Percentiles rank a stretch among this genome's conserved stretches.
Evolutionary conservation across 2,329 filamentous ascomycete species (phyloP).

Genomic region (Aspergillus sp.): DNA sequence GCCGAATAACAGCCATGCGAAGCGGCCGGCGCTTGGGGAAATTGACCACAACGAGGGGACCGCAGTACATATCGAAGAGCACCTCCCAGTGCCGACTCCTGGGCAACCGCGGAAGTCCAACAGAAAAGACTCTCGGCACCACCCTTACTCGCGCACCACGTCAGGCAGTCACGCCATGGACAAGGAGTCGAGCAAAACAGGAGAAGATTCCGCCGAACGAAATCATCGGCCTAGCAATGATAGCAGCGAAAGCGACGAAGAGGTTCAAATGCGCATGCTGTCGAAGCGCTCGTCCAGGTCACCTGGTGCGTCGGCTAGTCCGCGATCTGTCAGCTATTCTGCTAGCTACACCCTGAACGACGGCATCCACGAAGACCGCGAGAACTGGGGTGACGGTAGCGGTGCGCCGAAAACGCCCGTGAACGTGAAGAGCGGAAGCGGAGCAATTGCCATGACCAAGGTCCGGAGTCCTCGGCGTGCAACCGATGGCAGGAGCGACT

Average conservation of each 20-base stretch:
- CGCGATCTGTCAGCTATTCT: constrained; percentile 65
- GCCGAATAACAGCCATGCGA: constrained; percentile 65
- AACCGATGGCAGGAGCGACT: constrained; percentile 30
- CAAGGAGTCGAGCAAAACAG: constrained; percentile 17
- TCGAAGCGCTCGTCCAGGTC: constrained; percentile 57
- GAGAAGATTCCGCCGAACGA: constrained; percentile 38
- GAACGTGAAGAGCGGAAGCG: constrained; percentile 43
- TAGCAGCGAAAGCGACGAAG: constrained; percentile 65
- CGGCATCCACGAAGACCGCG: constrained; percentile 55
- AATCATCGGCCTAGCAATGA: constrained; percentile 50
- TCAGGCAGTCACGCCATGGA: constrained; percentile 35
- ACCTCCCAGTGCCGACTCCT: constrained; percentile 86
- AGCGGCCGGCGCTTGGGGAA: constrained; percentile 82
- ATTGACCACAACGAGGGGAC: constrained; percentile 68
- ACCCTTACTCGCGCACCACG: constrained; percentile 57
- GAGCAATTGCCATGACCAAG: constrained; percentile 50
- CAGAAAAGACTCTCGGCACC: constrained; percentile 62
- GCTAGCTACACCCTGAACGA: constrained; percentile 58
- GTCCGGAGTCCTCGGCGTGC: constrained; percentile 47
- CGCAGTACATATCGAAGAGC: constrained; percentile 55
- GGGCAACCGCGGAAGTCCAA: constrained; percentile 89
- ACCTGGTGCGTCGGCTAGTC: constrained; percentile 52
- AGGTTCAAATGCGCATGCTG: constrained; percentile 67
- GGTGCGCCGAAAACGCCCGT: constrained; percentile 45
- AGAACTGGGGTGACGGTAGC: constrained; percentile 49